These are phyloP conservation scores for Malus hybrid DNA, from an alignment of 331 rosid genomes.

Conservation along the genomic window DNA sequence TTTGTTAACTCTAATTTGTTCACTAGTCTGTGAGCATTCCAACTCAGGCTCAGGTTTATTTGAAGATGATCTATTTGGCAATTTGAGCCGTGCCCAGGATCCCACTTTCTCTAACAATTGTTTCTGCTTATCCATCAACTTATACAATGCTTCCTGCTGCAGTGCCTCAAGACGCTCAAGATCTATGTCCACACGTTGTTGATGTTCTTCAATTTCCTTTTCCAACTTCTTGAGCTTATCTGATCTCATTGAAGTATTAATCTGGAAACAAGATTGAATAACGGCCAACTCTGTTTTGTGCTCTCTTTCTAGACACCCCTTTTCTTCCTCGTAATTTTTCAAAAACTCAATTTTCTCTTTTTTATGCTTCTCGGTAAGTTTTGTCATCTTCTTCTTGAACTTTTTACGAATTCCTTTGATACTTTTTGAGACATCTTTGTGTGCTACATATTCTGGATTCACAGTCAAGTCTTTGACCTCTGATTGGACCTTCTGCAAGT, in stretches of 20 bases:
- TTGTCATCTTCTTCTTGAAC: constrained; percentile 32
- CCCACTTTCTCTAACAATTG: constrained; percentile 40
- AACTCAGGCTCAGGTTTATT: constrained; percentile 18
- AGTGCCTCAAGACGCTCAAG: constrained; percentile 35
- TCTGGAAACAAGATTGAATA: constrained; percentile 28
- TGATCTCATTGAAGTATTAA: constrained; percentile 22
- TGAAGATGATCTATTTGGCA: constrained; percentile 23
- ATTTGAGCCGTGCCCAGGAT: constrained; percentile 48
- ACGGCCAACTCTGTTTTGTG: constrained; percentile 27
- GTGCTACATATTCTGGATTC: constrained; percentile 22
- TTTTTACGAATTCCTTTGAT: constrained; percentile 49
- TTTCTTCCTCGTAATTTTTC: constrained; percentile 18
- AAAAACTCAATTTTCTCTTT: constrained; percentile 33
- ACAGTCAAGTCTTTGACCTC: constrained; percentile 2
- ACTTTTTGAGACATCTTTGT: constrained; percentile 38
- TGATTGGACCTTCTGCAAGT: background rate
- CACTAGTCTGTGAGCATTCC: constrained; percentile 20
- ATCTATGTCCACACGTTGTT: constrained; percentile 20
- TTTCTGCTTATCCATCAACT: constrained; percentile 26
- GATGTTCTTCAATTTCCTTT: constrained; percentile 28
- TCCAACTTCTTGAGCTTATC: constrained; percentile 36
- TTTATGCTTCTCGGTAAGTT: constrained; percentile 33
- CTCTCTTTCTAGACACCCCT: constrained; percentile 23
- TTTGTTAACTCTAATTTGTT: constrained; percentile 13
- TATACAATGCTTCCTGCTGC: constrained; percentile 27